Base-by-base conservation (phyloP, 2,329 filamentous ascomycete species). In the Emergomyces pasteurianus region DNA sequence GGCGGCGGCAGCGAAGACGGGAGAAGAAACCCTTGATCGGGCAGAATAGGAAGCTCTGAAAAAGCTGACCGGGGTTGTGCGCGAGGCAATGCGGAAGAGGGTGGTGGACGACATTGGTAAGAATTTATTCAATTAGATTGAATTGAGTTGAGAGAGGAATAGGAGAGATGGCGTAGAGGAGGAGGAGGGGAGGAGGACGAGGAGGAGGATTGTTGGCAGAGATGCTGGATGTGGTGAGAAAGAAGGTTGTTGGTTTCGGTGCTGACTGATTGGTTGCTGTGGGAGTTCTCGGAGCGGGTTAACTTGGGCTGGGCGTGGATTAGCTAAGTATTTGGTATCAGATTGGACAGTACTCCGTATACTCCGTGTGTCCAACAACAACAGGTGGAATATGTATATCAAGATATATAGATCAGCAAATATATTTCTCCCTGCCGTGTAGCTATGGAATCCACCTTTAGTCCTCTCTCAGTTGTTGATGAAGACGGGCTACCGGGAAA, bases 21-120 rank as follows among this genome's bases (percentile, higher is more conserved):
- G 78, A 14, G 49, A 16, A 7, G 26, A 12, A 71, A 84, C 74
- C 73, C 83, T 79, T 78, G 79, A 73, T 77, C 74, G 81, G 79
- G 74, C 79, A 78, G 75, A 81, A 80, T 76, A 82, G 69, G 77
- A 78, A 77, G 81, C 82, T 83, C 85, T 86, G 78, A 86, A 80
- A 74, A 88, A 80, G 75, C 79, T 77, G 65, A 75, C 72, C 63
- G 80, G 78, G 75, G 77, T 80, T 77, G 80, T 82, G 78, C 88
- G 87, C 75, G 83, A 82, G 76, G 86, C 86, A 72, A 86, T 77
- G 74, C 88, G 87, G 78, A 91, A 80, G 72, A 91, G 76, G 65
- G 84, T 80, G 67, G 83, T 78, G 70, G 87, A 86, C 74, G 84
- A 83, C 84, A 87, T 88, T 77, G 70, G 69, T 69, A 65, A 52